These are phyloP conservation scores for Colletotrichum lentis DNA, from an alignment of 2,329 filamentous ascomycete genomes.

Conservation along the genomic window DNA sequence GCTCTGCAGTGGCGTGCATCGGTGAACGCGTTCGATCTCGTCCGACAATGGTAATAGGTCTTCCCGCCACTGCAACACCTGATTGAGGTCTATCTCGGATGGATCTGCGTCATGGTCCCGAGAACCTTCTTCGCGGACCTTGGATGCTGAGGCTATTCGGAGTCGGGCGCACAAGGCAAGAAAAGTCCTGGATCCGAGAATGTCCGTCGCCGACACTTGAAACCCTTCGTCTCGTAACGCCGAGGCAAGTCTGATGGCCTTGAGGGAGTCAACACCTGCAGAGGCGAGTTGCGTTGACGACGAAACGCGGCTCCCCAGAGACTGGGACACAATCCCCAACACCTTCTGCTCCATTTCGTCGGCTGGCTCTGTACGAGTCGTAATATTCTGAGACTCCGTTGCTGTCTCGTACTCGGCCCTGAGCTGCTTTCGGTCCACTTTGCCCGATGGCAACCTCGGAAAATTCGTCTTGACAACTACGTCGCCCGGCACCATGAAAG, in stretches of 20 bases:
- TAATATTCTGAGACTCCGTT: neutral
- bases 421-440: slow-evolving; percentile 76
- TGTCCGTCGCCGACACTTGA: slow-evolving; percentile 63
- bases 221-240: slow-evolving; percentile 66
- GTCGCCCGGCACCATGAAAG: slow-evolving; percentile 84
- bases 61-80: neutral
- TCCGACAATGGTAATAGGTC: neutral
- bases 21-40: slow-evolving; percentile 55
- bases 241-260: slow-evolving; percentile 64
- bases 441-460: slow-evolving; percentile 82
- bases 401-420: slow-evolving; percentile 41
- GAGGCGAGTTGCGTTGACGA: slow-evolving; percentile 56
- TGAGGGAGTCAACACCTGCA: slow-evolving; percentile 70
- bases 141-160: slow-evolving; percentile 17
- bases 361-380: neutral
- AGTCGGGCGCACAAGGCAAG: neutral
- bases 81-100: slow-evolving; percentile 4
- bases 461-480: slow-evolving; percentile 70
- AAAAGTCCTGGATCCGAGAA: slow-evolving; percentile 64
- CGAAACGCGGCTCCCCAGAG: slow-evolving; percentile 51
- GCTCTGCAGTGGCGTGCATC: slow-evolving; percentile 77
- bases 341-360: slow-evolving; percentile 46
- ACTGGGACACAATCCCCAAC: slow-evolving; percentile 50
- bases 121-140: too few species aligned
- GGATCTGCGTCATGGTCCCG: neutral